A percentile compares a stretch with the other conserved stretches of the same genome.
Conservation (phyloP, 192 early-diverging fungal genomes). For the Umbelopsis sp. region DNA sequence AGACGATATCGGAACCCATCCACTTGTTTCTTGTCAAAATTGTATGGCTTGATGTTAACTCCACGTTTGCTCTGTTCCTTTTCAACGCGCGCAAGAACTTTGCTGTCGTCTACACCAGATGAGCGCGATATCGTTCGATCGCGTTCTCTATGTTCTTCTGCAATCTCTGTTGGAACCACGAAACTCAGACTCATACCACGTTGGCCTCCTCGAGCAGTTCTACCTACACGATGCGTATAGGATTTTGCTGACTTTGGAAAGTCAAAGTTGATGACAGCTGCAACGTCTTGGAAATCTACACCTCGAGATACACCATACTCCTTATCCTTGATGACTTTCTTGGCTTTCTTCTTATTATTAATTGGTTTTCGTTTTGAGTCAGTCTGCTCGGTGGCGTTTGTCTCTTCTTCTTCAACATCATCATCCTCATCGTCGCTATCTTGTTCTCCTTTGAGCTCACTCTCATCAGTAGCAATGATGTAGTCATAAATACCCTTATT, state of each 20-base stretch:
- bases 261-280: constrained; percentile 97
- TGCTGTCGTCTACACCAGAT: constrained; percentile 59
- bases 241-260: constrained; percentile 83
- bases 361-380: constrained; percentile 33
- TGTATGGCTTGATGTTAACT: constrained; percentile 72
- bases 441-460: constrained; percentile 66
- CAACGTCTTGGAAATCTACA: constrained; percentile 93
- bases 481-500: constrained; percentile 95
- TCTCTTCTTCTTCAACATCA: constrained; percentile 45
- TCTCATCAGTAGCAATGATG: constrained; percentile 95
- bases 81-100: constrained; percentile 74
- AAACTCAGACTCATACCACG: constrained; percentile 91
- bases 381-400: constrained; percentile 22
- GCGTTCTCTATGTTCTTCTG: constrained; percentile 35
- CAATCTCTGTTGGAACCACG: constrained; percentile 59
- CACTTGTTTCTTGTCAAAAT: constrained; percentile 88
- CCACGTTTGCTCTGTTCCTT: constrained; percentile 61
- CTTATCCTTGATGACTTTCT: constrained; percentile 62
- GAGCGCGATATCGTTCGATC: constrained; percentile 27
- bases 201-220: constrained; percentile 91
- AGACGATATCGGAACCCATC: constrained; percentile 92
- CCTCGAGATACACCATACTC: constrained; percentile 97
- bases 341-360: constrained; percentile 49
- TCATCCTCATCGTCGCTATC: constrained; percentile 64
- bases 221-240: constrained; percentile 93